These are phyloP conservation scores for Coccinonectria pachysandricola DNA, from an alignment of 2,329 filamentous ascomycete genomes.

Conservation along the genomic window DNA sequence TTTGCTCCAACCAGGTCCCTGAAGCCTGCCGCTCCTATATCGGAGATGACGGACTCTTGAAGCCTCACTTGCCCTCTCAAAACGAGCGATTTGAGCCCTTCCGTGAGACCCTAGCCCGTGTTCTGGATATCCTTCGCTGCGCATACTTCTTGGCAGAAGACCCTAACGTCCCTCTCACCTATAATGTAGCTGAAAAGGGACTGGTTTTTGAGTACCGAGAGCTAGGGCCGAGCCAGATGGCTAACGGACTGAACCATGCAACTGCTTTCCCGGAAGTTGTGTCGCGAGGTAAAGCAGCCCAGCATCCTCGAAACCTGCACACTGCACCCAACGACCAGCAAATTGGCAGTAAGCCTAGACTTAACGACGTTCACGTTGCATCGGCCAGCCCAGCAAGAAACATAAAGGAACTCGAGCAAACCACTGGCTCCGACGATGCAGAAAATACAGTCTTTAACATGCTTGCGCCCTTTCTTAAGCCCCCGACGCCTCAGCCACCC, in stretches of 20 bases:
- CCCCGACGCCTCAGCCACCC: slow-evolving; percentile 31
- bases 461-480: slow-evolving; percentile 38
- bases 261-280: too few species aligned
- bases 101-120: slow-evolving; percentile 34
- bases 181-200: slow-evolving; percentile 16
- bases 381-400: slow-evolving; percentile 5
- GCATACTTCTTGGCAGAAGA: slow-evolving; percentile 37
- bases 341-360: slow-evolving; percentile 3
- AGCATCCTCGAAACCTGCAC: slow-evolving; percentile 5
- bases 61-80: slow-evolving; percentile 27
- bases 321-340: slow-evolving; percentile 3
- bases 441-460: slow-evolving; percentile 35
- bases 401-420: slow-evolving; percentile 4
- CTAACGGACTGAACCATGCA: too few species aligned
- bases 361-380: slow-evolving; percentile 2
- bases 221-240: too few species aligned
- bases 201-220: slow-evolving; percentile 26
- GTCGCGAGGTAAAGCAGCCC: slow-evolving; percentile 1
- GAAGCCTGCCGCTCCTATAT: slow-evolving; percentile 30
- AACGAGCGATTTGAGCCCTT: slow-evolving; percentile 22
- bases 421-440: slow-evolving; percentile 17
- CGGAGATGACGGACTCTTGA: slow-evolving; percentile 24
- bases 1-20: slow-evolving; percentile 29
- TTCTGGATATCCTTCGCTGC: slow-evolving; percentile 38
- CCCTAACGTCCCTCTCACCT: slow-evolving; percentile 27